These are phyloP conservation scores for Pichia nanzhaoensis DNA, from an alignment of 805 yeast genomes.

Conservation along the genomic window DNA sequence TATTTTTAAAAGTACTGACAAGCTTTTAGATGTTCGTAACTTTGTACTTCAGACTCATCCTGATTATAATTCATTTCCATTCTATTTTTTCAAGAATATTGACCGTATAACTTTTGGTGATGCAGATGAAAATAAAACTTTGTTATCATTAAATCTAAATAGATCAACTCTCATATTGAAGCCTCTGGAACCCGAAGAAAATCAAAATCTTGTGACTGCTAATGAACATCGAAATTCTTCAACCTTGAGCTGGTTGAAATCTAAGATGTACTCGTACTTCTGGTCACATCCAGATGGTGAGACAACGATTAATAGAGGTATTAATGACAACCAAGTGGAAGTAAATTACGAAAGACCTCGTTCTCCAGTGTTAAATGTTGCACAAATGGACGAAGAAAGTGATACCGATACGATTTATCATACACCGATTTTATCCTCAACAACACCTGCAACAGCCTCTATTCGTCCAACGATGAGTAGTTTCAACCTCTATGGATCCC, in stretches of 20 bases:
- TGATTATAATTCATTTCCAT: slow-evolving; percentile 45
- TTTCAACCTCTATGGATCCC: slow-evolving; percentile 16
- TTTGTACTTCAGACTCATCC: slow-evolving; percentile 45
- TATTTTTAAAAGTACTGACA: slow-evolving; percentile 39
- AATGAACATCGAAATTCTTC: slow-evolving; percentile 8
- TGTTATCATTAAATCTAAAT: slow-evolving; percentile 49
- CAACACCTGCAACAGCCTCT: slow-evolving; percentile 11
- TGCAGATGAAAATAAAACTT: slow-evolving; percentile 50
- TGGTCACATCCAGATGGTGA: slow-evolving; percentile 6
- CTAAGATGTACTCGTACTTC: slow-evolving; percentile 16
- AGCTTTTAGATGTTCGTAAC: slow-evolving; percentile 50
- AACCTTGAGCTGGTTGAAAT: slow-evolving; percentile 24
- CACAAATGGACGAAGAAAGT: slow-evolving; percentile 12
- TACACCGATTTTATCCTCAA: slow-evolving; percentile 22
- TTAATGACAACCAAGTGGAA: too few relatives aligned
- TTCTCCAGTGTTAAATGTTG: not conserved
- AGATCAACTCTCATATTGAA: slow-evolving; percentile 70
- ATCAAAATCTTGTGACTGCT: slow-evolving; percentile 9
- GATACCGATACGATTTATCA: slow-evolving; percentile 23
- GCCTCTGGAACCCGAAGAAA: slow-evolving; percentile 36
- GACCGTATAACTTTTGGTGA: slow-evolving; percentile 60
- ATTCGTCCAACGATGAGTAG: slow-evolving; percentile 14
- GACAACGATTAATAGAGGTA: not conserved
- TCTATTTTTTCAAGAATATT: slow-evolving; percentile 43
- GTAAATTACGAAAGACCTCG: too few relatives aligned